A percentile compares a stretch with the other conserved stretches of the same genome.
phyloP scores from a whole-genome alignment of 495 filamentous ascomycete species.

The Aspergillus steynii region DNA sequence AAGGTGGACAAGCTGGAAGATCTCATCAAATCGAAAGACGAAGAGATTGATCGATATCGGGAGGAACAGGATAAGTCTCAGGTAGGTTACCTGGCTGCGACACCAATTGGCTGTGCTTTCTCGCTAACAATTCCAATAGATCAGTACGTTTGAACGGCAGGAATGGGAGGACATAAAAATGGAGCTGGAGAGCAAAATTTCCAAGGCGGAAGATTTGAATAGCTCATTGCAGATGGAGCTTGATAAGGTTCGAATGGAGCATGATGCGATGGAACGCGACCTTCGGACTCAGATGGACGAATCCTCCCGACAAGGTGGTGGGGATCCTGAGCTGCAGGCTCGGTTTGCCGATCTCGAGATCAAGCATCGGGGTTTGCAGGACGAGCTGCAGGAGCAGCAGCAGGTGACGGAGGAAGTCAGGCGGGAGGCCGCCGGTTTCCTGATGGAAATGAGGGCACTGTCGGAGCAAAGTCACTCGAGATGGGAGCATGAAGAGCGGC shows the following conservation, averaged over 20 bases:
- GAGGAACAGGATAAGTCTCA: constrained; percentile 45
- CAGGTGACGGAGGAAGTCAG: constrained; percentile 88
- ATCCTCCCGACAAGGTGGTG: constrained; percentile 33
- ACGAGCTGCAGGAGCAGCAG: constrained; percentile 69
- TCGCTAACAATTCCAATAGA: constrained; percentile 26
- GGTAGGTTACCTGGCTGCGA: constrained; percentile 29
- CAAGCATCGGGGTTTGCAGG: constrained; percentile 72
- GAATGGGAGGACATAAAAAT: constrained; percentile 73
- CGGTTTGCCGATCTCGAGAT: constrained; percentile 65
- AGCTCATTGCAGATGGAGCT: constrained; percentile 75
- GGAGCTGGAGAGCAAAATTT: constrained; percentile 77
- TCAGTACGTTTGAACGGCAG: constrained; percentile 50
- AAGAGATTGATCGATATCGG: constrained; percentile 42
- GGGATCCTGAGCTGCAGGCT: constrained; percentile 49
- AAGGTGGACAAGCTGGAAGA: constrained; percentile 62
- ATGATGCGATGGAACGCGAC: constrained; percentile 61
- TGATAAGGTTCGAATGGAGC: constrained; percentile 66
- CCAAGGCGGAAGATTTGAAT: constrained; percentile 74
- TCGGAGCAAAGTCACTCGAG: constrained; percentile 76
- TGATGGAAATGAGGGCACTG: constrained; percentile 85
- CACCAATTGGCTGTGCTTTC: background rate
- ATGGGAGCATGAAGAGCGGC: constrained; percentile 76
- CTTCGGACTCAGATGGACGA: constrained; percentile 66
- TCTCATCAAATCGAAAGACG: constrained; percentile 50
- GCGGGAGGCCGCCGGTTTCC: constrained; percentile 77